A percentile compares a stretch with the other conserved stretches of the same genome.
phyloP scores from a whole-genome alignment of 805 yeast species.

The Candida manassasensis region DNA sequence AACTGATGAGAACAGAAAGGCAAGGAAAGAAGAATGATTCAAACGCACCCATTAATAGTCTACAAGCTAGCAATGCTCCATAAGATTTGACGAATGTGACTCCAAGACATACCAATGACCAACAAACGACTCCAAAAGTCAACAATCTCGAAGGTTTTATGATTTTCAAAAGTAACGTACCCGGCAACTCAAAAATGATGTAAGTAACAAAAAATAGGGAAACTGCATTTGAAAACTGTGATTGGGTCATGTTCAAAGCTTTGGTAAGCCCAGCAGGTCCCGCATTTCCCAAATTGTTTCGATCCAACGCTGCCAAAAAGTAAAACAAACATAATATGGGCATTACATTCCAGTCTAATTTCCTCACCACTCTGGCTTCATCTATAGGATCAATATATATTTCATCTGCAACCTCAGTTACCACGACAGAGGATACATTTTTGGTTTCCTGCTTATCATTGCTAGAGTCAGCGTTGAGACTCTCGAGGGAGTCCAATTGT shows the following conservation, averaged over 20 bases:
- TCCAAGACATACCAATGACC: constrained; percentile 24
- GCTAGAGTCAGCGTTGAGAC: no score
- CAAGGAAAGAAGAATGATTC: constrained; percentile 52
- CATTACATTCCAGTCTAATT: constrained; percentile 39
- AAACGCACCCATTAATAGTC: constrained; percentile 48
- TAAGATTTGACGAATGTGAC: constrained; percentile 40
- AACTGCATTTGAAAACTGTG: constrained; percentile 40
- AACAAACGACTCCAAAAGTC: constrained; percentile 4
- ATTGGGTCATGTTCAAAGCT: constrained; percentile 33
- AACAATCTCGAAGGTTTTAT: constrained; percentile 21
- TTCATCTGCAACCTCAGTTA: not conserved
- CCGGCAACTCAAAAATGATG: constrained; percentile 37
- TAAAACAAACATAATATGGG: constrained; percentile 42
- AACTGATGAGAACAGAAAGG: constrained; percentile 30
- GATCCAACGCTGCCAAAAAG: constrained; percentile 46
- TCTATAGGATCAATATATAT: not conserved
- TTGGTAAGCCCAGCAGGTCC: constrained; percentile 47
- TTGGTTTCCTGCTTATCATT: no score
- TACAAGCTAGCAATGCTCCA: constrained; percentile 39
- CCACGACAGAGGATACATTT: not conserved
- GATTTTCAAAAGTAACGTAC: constrained; percentile 29
- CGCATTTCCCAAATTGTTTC: constrained; percentile 59
- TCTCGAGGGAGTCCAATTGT: no score
- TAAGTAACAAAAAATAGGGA: constrained; percentile 47
- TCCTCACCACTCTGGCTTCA: constrained; percentile 30